These are phyloP conservation scores for Urtica urens DNA, from an alignment of 306 rosid genomes.

Conservation along the genomic window DNA sequence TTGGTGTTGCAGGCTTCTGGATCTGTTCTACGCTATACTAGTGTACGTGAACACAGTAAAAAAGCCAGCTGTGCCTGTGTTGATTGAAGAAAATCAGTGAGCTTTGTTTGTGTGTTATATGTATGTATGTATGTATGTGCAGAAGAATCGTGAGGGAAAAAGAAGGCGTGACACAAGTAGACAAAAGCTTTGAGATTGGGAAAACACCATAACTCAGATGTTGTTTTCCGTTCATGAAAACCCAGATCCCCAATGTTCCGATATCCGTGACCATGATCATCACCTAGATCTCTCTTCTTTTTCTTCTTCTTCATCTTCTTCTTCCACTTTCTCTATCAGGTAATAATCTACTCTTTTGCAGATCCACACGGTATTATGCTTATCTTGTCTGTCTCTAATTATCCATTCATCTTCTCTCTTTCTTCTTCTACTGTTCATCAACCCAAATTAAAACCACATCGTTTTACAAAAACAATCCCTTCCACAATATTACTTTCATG, in stretches of 20 bases:
- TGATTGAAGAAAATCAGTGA: no score
- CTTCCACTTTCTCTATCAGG: slow-evolving; percentile 49
- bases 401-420: not conserved
- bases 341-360: slow-evolving; percentile 1
- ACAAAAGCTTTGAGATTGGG: slow-evolving; percentile 7
- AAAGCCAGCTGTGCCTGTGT: slow-evolving; percentile 4
- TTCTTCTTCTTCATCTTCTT: slow-evolving; percentile 16
- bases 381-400: no score
- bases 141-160: slow-evolving; percentile 29
- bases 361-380: no score
- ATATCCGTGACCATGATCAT: slow-evolving; percentile 5
- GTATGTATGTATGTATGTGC: slow-evolving; percentile 49
- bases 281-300: slow-evolving; percentile 22
- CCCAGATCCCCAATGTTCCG: slow-evolving; percentile 33
- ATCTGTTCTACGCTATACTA: slow-evolving; percentile 11
- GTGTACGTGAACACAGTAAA: slow-evolving; percentile 12
- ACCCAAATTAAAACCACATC: not conserved
- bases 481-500: slow-evolving; percentile 10
- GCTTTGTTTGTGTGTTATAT: slow-evolving; percentile 11
- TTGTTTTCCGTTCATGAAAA: slow-evolving; percentile 54
- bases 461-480: not conserved
- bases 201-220: slow-evolving; percentile 44
- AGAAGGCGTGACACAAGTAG: slow-evolving; percentile 29
- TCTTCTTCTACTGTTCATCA: not conserved
- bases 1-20: slow-evolving; percentile 2